A percentile compares a stretch with the other conserved stretches of the same genome.
phyloP scores from a whole-genome alignment of 345 rosid genomes.

The Lumnitzera racemosa region DNA sequence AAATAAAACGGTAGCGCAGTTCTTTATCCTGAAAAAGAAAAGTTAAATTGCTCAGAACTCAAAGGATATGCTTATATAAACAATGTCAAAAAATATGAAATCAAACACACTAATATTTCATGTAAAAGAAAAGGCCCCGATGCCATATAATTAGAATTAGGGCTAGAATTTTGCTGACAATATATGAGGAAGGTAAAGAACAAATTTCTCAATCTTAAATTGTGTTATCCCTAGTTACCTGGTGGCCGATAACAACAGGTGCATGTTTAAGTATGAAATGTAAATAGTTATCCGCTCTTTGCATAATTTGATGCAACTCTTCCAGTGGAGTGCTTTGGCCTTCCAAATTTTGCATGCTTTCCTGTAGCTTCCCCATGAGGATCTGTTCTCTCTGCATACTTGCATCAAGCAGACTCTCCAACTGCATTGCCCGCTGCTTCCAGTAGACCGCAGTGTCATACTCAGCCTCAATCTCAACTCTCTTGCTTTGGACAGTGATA shows the following conservation, averaged over 20 bases:
- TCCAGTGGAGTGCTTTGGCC: slow-evolving; percentile 70
- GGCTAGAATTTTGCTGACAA: too few relatives aligned
- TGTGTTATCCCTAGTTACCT: slow-evolving; percentile 31
- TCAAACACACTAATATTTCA: too few relatives aligned
- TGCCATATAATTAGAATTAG: too few relatives aligned
- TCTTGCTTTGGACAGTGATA: slow-evolving; percentile 40
- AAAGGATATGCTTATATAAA: neutral
- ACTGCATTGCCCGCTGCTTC: slow-evolving; percentile 54
- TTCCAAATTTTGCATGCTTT: slow-evolving; percentile 58
- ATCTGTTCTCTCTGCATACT: slow-evolving; percentile 68
- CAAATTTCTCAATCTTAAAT: neutral
- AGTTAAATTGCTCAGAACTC: neutral
- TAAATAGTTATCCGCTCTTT: slow-evolving; percentile 86
- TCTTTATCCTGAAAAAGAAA: slow-evolving; percentile 69
- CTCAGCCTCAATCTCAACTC: slow-evolving; percentile 62
- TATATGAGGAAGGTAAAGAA: neutral
- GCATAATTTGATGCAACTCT: slow-evolving; percentile 75
- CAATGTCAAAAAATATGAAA: too few relatives aligned
- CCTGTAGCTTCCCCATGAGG: slow-evolving; percentile 59
- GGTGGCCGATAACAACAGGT: slow-evolving; percentile 91
- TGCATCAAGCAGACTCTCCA: slow-evolving; percentile 67
- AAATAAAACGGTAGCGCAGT: slow-evolving; percentile 79
- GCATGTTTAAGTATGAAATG: slow-evolving; percentile 93
- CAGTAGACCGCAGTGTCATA: slow-evolving; percentile 66
- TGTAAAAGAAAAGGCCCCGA: too few relatives aligned